These are phyloP conservation scores for Berberis thunbergii DNA, from an alignment of 164 flowering plant species.

Conservation along the genomic window DNA sequence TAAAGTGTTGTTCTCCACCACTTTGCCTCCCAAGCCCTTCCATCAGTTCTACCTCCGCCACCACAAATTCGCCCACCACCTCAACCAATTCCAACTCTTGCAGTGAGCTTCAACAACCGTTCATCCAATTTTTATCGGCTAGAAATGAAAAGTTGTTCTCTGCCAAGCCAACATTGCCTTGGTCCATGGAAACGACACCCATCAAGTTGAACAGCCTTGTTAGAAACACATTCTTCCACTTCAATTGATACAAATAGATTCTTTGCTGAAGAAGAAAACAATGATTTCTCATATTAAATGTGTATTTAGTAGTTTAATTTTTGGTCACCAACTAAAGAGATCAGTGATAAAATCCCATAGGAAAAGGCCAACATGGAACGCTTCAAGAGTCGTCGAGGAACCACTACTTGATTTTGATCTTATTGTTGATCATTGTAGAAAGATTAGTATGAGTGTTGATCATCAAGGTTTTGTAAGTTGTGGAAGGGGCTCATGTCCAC, in stretches of 20 bases:
- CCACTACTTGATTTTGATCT: not conserved
- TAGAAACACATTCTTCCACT: conserved; percentile 44
- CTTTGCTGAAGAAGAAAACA: not conserved
- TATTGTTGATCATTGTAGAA: conserved; percentile 11
- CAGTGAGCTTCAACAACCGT: conserved; percentile 30
- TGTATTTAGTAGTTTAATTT: not conserved
- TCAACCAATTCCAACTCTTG: too few species aligned
- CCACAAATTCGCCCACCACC: too few species aligned
- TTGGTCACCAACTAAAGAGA: not conserved
- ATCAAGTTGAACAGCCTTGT: conserved; percentile 20
- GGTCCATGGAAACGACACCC: conserved; percentile 34
- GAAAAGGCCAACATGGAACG: conserved; percentile 4
- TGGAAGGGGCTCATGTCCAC: conserved; percentile 1
- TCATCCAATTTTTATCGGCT: conserved; percentile 86
- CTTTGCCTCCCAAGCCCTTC: too few species aligned
- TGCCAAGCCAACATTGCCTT: conserved; percentile 52
- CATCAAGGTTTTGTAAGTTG: conserved; percentile 8
- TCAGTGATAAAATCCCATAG: not conserved
- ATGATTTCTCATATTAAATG: not conserved
- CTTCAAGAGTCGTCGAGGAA: conserved; percentile 8
- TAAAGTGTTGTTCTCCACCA: too few species aligned
- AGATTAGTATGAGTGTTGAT: conserved; percentile 3
- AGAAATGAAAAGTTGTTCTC: conserved; percentile 63
- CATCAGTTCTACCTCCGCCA: too few species aligned
- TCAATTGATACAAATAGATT: not conserved